Base-by-base conservation (phyloP, 176 grass and related monocot genomes). In the Aegilops umbellulata region DNA sequence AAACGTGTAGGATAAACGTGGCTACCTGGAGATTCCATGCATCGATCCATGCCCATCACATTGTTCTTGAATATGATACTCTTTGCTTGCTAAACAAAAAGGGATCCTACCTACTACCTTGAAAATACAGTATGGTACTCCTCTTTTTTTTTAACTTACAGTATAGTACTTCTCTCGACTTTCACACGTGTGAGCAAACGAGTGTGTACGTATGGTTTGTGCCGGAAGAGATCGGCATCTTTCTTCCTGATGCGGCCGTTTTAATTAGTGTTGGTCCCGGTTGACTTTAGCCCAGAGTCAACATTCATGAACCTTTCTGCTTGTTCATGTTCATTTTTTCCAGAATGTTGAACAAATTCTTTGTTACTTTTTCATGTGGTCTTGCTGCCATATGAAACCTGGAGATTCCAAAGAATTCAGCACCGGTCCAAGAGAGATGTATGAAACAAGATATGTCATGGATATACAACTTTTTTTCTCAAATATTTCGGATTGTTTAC, bases 321-420 rank as follows among this genome's bases (percentile, higher is more conserved):
- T 65, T 78, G 60, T 55, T 78, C 1, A 0, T 35, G 1, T 30
- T 31, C 17, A 22, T 67, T 20, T 3, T 0, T 80, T 84, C 49
- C 22, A 66, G 70, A 68, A 87, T 42, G 86, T 66, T 77, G 74
- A 90, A 75, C 69, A 82, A 65, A 51, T 51, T 51, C 47, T 78
- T 65, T 7, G 39, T 63, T 39, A 26, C 85, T 12, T 55, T 55
- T 74, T 38, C 53, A 32, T 44, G 74, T 20, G 20, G 42, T 83
- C 80, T 26, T 32, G 32, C 77, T 44, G 24, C 65, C 25, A 22
- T 34, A 46, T 44, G 70, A 26, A 73, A 73, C 70, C 11, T 0
- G n/a, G 38, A 73, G 3, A 73, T 73, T 44, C n/a, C 6, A 12
- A 55, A 35, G 9, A 67, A 53, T 57, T 58, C 35, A 76, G 16